Percentiles rank a stretch among this genome's conserved stretches.
phyloP scores from a whole-genome alignment of 129 eudicot species.

The Helichrysum umbraculigerum region DNA sequence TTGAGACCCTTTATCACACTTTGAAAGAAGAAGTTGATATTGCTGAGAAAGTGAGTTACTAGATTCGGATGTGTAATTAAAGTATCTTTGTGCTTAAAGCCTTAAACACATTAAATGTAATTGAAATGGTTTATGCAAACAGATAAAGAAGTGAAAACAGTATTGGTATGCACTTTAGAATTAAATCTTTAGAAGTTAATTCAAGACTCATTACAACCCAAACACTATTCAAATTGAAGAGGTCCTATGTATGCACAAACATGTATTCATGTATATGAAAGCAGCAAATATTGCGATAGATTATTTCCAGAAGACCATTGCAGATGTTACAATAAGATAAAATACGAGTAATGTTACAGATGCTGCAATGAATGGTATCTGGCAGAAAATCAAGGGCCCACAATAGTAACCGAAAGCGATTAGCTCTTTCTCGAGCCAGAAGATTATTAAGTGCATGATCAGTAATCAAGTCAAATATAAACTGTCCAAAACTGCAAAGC shows the following conservation, averaged over 20 bases:
- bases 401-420: constrained; percentile 5
- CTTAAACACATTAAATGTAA: constrained; percentile 11
- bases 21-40: constrained; percentile 46
- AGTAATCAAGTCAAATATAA: constrained; percentile 57
- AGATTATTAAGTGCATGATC: constrained; percentile 4
- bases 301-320: neutral
- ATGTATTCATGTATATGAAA: neutral
- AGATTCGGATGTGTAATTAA: constrained; percentile 15
- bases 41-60: constrained; percentile 36
- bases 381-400: constrained; percentile 4
- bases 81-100: neutral
- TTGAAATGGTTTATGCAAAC: neutral
- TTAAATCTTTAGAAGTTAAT: too few relatives aligned
- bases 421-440: constrained; percentile 18
- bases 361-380: constrained; percentile 15
- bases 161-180: neutral
- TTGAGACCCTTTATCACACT: constrained; percentile 45
- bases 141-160: neutral
- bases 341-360: constrained; percentile 15
- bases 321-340: constrained; percentile 11
- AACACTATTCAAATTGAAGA: neutral
- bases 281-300: neutral
- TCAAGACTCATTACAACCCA: neutral
- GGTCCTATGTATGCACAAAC: neutral
- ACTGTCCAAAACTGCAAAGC: constrained; percentile 95